These are phyloP conservation scores for Pseudogymnoascus sp. DNA, from an alignment of 2,329 filamentous ascomycete species.

Conservation along the genomic window DNA sequence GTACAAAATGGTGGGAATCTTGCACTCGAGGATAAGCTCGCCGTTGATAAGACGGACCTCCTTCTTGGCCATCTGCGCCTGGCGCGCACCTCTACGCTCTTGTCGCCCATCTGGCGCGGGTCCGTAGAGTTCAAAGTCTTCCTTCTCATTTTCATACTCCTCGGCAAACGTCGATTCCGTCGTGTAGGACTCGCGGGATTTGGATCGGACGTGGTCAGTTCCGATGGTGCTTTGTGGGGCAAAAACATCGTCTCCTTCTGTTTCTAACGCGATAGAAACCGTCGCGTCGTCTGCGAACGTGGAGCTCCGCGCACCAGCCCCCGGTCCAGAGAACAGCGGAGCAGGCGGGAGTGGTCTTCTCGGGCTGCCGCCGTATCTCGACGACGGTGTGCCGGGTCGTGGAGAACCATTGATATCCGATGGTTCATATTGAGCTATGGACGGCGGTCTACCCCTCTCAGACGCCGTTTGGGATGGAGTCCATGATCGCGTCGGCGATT, in stretches of 20 bases:
- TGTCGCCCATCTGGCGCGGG: conserved; percentile 82
- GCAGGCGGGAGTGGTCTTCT: conserved; percentile 80
- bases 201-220: conserved; percentile 16
- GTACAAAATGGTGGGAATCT: conserved; percentile 96
- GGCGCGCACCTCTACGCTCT: conserved; percentile 74
- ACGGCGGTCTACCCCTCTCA: conserved; percentile 58
- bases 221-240: conserved; percentile 40
- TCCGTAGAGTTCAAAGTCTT: conserved; percentile 73
- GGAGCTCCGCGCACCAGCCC: conserved; percentile 39
- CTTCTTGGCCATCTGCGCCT: conserved; percentile 82
- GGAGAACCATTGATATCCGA: conserved; percentile 83
- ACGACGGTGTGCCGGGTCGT: conserved; percentile 82
- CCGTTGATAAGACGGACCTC: conserved; percentile 96
- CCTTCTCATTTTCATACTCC: conserved; percentile 28
- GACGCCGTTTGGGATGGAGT: conserved; percentile 41
- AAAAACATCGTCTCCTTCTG: conserved; percentile 61
- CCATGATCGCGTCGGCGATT: conserved; percentile 52
- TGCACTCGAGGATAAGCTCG: conserved; percentile 95
- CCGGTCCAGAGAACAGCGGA: conserved; percentile 64
- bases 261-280: conserved; percentile 60
- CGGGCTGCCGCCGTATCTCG: conserved; percentile 79
- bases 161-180: conserved; percentile 28
- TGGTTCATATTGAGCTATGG: conserved; percentile 70
- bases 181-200: conserved; percentile 33
- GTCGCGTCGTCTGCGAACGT: conserved; percentile 60